Base-by-base conservation (phyloP, 176 grass and related monocot genomes). In the Urochloa ruziziensis region DNA sequence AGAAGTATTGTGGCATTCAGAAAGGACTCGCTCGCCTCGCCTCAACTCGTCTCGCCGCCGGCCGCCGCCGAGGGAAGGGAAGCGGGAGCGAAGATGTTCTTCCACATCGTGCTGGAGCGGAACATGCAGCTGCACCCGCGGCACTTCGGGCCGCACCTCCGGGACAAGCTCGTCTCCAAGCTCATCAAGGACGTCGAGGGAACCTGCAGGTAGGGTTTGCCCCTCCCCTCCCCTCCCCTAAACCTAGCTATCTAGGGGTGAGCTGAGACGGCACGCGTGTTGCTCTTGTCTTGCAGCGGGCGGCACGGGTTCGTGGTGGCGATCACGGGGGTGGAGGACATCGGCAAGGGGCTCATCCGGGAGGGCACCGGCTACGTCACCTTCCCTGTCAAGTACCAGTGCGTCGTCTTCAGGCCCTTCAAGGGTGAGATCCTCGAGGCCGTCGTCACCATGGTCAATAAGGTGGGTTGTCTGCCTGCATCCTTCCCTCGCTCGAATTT, bases 141-240 rank as follows among this genome's bases (percentile, higher is more conserved):
- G 24, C 91, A 99, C 80, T 99, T 99, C 77, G 93, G 96, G 2
- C 96, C 93, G 19, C 96, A 99, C 77, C 93, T 96, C 77, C 89
- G 89, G 28, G 96, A 99, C 47, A 99, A 99, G 85, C 93, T 99
- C 49, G 87, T 96, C 67, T 87, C 93, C 82, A 99, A 96, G 87
- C 96, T 99, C 80, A 96, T 99, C 87, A 99, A 99, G 85, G 96
- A 99, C 57, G 96, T 99, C 67, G 96, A 99, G 88, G 96, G 96
- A 39, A 99, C 93, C 72, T 99, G 96, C 87, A 96, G 91, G 96
- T 95, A 86, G 64, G 83, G 74, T 63, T 85, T 28, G n/a, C 15
- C 49, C 0, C 14, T 40, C 3, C 64, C 70, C 28, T 18, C 2
- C 1, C 12, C 12, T 1, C 12, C 12, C 18, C 48, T 29, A 30